Evolutionary conservation across 352 stramenopile species (phyloP).

Genomic region (Globisporangium recalcitrans): DNA sequence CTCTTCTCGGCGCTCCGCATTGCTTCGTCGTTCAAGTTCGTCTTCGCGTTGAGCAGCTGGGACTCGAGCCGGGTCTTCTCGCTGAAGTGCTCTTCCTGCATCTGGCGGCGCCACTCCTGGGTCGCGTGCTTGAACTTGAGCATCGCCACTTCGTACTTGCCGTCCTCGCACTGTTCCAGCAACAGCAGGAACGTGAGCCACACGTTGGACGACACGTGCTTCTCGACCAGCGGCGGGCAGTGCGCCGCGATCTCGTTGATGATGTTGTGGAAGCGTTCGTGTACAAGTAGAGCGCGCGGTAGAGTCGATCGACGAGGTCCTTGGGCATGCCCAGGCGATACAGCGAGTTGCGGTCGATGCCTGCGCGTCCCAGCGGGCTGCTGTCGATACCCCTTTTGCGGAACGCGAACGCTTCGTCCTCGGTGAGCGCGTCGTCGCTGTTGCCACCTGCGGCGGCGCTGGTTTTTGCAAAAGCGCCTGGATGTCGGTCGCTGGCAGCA

Average conservation of each 20-base stretch:
- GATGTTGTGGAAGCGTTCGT: constrained; percentile 81
- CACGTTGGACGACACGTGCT: constrained; percentile 76
- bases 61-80: constrained; percentile 35
- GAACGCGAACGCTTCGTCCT: constrained; percentile 43
- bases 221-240: constrained; percentile 54
- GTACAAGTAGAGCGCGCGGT: constrained; percentile 80
- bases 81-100: constrained; percentile 37
- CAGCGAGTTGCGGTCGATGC: constrained; percentile 66
- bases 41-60: constrained; percentile 26
- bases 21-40: constrained; percentile 30
- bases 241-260: constrained; percentile 76
- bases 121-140: constrained; percentile 80
- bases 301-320: constrained; percentile 70
- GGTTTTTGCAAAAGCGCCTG: constrained; percentile 27
- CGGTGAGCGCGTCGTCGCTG: constrained; percentile 31
- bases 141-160: constrained; percentile 85
- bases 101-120: constrained; percentile 42
- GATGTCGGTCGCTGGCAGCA: constrained; percentile 50
- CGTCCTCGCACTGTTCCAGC: constrained; percentile 73
- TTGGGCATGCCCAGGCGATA: constrained; percentile 75
- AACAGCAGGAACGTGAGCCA: constrained; percentile 74
- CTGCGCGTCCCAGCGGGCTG: constrained; percentile 46
- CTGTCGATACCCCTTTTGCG: constrained; percentile 28
- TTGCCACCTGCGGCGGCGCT: constrained; percentile 17
- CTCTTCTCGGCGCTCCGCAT: constrained; percentile 40